Evolutionary conservation across 495 filamentous ascomycete species (phyloP).

Genomic region (Talaromyces nanjingensis): DNA sequence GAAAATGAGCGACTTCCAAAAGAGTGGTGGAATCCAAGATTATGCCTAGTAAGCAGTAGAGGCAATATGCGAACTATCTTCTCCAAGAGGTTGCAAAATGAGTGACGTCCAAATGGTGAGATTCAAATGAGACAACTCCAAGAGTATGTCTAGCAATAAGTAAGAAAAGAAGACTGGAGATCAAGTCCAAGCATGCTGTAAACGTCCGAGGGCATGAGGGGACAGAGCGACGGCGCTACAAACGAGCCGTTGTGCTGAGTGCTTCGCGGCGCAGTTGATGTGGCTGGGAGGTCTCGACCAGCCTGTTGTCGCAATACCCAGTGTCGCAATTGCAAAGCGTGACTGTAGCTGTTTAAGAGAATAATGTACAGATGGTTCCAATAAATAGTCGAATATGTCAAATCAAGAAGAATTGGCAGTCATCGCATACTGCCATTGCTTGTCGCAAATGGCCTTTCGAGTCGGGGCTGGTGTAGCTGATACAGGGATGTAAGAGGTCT

Average conservation of each 20-base stretch:
- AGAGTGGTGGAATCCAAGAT: background rate
- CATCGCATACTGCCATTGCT: constrained; percentile 7
- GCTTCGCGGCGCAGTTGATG: background rate
- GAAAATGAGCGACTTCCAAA: background rate
- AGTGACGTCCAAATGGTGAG: background rate
- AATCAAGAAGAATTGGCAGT: background rate
- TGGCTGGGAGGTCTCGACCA: background rate
- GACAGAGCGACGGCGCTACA: background rate
- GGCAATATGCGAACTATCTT: background rate
- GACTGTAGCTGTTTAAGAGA: background rate
- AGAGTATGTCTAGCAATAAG: background rate
- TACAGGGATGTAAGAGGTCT: background rate
- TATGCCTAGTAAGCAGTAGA: background rate
- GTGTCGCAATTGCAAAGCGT: background rate
- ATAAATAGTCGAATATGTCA: background rate
- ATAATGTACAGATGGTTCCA: background rate
- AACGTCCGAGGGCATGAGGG: background rate
- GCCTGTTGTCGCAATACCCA: background rate
- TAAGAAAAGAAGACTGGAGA: background rate
- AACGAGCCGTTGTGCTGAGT: background rate
- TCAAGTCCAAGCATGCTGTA: background rate
- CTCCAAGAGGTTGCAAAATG: background rate
- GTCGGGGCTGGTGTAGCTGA: background rate
- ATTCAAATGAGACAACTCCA: background rate
- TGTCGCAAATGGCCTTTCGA: background rate